Evolutionary conservation across 257 asterid genomes (phyloP).

Genomic region (Paulownia fortunei): DNA sequence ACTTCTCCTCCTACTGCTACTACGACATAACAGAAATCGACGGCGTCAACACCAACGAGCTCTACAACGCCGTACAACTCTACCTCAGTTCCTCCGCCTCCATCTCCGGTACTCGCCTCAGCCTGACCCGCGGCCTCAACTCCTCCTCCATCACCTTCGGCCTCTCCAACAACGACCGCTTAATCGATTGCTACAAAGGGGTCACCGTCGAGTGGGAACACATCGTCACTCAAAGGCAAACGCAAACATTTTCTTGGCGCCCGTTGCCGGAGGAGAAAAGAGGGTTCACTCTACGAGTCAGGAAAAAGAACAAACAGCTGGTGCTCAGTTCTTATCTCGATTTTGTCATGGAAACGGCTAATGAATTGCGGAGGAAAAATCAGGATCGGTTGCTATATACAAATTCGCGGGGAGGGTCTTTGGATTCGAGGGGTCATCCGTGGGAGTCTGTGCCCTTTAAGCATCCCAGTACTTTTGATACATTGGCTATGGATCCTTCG

Average conservation of each 20-base stretch:
- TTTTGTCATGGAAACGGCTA: constrained; percentile 49
- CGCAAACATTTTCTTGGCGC: constrained; percentile 61
- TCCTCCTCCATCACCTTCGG: constrained; percentile 67
- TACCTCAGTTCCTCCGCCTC: constrained; percentile 71
- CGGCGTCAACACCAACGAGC: constrained; percentile 75
- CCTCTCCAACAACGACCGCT: constrained; percentile 66
- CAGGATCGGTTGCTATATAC: constrained; percentile 64
- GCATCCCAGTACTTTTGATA: constrained; percentile 65
- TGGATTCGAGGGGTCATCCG: constrained; percentile 62
- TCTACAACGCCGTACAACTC: constrained; percentile 72
- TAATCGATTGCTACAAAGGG: constrained; percentile 45
- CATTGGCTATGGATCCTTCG: constrained; percentile 56
- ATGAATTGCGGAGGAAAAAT: constrained; percentile 50
- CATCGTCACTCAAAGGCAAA: constrained; percentile 55
- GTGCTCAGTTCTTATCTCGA: constrained; percentile 56
- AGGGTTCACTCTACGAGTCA: constrained; percentile 53
- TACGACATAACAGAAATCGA: constrained; percentile 74
- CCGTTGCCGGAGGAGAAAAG: constrained; percentile 70
- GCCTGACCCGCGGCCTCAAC: constrained; percentile 63
- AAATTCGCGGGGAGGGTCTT: constrained; percentile 61
- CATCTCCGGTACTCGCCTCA: constrained; percentile 62
- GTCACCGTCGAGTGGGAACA: constrained; percentile 66
- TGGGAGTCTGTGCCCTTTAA: constrained; percentile 71
- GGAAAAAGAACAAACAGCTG: constrained; percentile 49
- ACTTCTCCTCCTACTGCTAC: constrained; percentile 66